Conservation (phyloP, 2,329 filamentous ascomycete species). For the Botryotinia convoluta region DNA sequence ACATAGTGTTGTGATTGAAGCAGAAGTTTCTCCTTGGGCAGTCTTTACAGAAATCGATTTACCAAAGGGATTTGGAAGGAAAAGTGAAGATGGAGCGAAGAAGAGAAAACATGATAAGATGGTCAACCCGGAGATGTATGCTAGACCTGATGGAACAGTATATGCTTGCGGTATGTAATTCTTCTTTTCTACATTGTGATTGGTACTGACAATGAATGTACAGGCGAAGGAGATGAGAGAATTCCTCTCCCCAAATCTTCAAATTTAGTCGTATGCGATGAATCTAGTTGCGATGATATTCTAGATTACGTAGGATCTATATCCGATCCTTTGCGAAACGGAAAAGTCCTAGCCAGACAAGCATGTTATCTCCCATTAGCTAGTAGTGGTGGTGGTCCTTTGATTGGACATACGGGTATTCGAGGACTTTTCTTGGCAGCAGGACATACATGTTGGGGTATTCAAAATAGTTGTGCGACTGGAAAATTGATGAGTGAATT, state of each 20-base stretch:
- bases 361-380: constrained; percentile 82
- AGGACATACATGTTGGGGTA: constrained; percentile 97
- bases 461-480: constrained; percentile 90
- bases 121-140: constrained; percentile 90
- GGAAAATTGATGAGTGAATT: constrained; percentile 78
- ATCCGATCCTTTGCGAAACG: constrained; percentile 62
- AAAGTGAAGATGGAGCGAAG: constrained; percentile 48
- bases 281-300: constrained; percentile 77
- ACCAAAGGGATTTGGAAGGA: constrained; percentile 59
- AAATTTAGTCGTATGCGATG: constrained; percentile 73
- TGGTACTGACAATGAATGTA: neutral
- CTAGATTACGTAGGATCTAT: constrained; percentile 71
- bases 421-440: constrained; percentile 77
- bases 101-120: constrained; percentile 56
- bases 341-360: constrained; percentile 72
- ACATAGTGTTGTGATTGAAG: constrained; percentile 64
- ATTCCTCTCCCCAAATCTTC: constrained; percentile 74
- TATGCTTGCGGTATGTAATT: constrained; percentile 77
- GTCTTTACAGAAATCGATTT: constrained; percentile 85
- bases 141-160: constrained; percentile 81
- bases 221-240: constrained; percentile 71
- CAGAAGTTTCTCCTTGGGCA: constrained; percentile 68
- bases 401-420: constrained; percentile 73
- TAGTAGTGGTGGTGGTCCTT: constrained; percentile 56
- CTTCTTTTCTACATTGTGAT: neutral